Evolutionary conservation across 768 basidiomycete genomes (phyloP).

Genomic region (Boletus rex-veris): DNA sequence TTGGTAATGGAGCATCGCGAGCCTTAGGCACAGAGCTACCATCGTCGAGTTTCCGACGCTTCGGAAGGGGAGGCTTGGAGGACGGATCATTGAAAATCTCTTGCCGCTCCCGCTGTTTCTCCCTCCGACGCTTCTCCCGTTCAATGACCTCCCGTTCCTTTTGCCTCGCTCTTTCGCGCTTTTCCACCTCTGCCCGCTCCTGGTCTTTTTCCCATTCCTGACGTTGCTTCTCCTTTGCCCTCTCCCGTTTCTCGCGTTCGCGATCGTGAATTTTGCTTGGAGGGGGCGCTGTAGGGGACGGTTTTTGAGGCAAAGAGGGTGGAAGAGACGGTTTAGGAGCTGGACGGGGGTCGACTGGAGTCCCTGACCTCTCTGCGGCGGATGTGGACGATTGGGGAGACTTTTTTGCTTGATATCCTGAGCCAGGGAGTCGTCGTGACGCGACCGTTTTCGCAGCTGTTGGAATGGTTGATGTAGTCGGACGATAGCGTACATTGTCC

Average conservation of each 20-base stretch:
- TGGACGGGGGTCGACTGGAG: constrained; percentile 28
- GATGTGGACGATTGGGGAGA: constrained; percentile 22
- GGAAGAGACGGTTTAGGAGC: constrained; percentile 26
- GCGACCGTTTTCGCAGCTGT: constrained; percentile 21
- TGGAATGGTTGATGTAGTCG: constrained; percentile 12
- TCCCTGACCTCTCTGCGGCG: constrained; percentile 22
- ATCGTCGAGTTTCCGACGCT: constrained; percentile 45
- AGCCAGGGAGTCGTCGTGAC: constrained; percentile 43
- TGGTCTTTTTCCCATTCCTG: constrained; percentile 21
- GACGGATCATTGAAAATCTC: constrained; percentile 27
- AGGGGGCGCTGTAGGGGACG: constrained; percentile 25
- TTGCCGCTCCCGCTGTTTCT: constrained; percentile 25
- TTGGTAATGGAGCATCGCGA: constrained; percentile 32
- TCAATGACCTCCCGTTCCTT: constrained; percentile 22
- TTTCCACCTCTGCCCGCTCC: constrained; percentile 19
- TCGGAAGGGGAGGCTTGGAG: constrained; percentile 22
- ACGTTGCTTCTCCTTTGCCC: constrained; percentile 22
- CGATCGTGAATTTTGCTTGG: constrained; percentile 28
- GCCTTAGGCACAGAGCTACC: constrained; percentile 15
- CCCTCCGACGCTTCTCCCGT: constrained; percentile 23
- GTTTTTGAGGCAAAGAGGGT: constrained; percentile 34
- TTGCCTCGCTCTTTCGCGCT: constrained; percentile 19
- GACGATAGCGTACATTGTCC: constrained; percentile 46
- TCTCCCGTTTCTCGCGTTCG: constrained; percentile 22
- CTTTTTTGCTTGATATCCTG: constrained; percentile 44